Percentiles rank a stretch among this genome's conserved stretches.
These are phyloP conservation scores for Pseudofabraea citricarpa DNA, from an alignment of 2,329 filamentous ascomycete species.

Conservation along the genomic window DNA sequence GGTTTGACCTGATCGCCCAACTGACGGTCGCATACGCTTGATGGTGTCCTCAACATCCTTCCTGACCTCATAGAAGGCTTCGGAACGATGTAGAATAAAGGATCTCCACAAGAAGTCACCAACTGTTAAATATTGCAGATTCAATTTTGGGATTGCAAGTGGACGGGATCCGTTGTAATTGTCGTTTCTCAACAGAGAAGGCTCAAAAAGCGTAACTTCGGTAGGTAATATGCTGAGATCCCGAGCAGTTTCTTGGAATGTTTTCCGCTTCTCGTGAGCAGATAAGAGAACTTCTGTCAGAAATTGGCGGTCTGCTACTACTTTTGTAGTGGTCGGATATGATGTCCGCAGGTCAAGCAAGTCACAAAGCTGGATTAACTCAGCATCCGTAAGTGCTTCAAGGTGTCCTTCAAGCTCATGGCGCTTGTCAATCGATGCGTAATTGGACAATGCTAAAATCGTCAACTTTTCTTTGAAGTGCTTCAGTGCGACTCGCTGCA, in stretches of 20 bases:
- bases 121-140: slow-evolving; percentile 90
- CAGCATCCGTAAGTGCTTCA: slow-evolving; percentile 65
- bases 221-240: slow-evolving; percentile 77
- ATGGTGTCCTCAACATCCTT: slow-evolving; percentile 84
- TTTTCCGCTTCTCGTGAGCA: slow-evolving; percentile 69
- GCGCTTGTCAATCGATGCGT: slow-evolving; percentile 77
- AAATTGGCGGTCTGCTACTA: slow-evolving; percentile 60
- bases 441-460: slow-evolving; percentile 89
- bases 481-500: slow-evolving; percentile 75
- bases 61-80: slow-evolving; percentile 89
- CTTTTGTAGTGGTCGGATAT: slow-evolving; percentile 69
- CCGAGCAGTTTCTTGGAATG: slow-evolving; percentile 75
- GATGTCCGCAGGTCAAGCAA: slow-evolving; percentile 72
- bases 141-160: slow-evolving; percentile 87
- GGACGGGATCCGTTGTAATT: slow-evolving; percentile 82
- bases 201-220: slow-evolving; percentile 75
- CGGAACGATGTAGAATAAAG: slow-evolving; percentile 80
- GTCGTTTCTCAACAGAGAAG: slow-evolving; percentile 73
- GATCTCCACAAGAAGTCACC: slow-evolving; percentile 97
- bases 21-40: slow-evolving; percentile 70
- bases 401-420: slow-evolving; percentile 75
- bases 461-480: slow-evolving; percentile 86
- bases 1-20: slow-evolving; percentile 58
- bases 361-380: slow-evolving; percentile 64
- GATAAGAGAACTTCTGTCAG: slow-evolving; percentile 69